phyloP scores from a whole-genome alignment of 306 rosid genomes.

The Vicia faba region DNA sequence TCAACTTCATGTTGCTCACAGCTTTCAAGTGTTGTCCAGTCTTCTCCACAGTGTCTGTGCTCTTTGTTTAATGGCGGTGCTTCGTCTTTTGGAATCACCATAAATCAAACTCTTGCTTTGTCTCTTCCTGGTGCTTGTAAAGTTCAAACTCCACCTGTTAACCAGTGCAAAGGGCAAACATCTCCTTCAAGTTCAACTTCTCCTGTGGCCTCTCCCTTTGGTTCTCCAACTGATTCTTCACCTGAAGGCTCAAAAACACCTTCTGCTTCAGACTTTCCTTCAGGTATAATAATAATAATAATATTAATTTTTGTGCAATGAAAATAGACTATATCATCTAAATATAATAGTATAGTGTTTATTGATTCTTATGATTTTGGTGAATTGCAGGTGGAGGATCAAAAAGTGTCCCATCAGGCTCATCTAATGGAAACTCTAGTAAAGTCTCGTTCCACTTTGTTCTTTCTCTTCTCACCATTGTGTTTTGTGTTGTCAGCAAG shows the following conservation, averaged over 20 bases:
- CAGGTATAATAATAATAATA: slow-evolving; percentile 39
- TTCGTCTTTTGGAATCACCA: slow-evolving; percentile 53
- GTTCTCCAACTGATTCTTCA: slow-evolving; percentile 50
- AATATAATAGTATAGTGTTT: background rate
- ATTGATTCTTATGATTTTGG: slow-evolving; percentile 5
- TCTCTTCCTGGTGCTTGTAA: slow-evolving; percentile 67
- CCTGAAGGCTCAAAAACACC: slow-evolving; percentile 49
- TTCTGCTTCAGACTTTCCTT: slow-evolving; percentile 53
- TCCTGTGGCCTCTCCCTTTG: slow-evolving; percentile 48
- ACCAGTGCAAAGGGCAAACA: slow-evolving; percentile 55
- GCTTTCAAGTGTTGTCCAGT: slow-evolving; percentile 60
- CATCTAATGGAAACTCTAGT: slow-evolving; percentile 50
- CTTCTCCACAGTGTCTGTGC: slow-evolving; percentile 79
- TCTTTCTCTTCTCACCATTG: slow-evolving; percentile 44
- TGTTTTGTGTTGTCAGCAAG: slow-evolving; percentile 38
- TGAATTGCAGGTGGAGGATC: slow-evolving; percentile 52
- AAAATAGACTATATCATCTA: background rate
- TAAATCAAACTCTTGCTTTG: slow-evolving; percentile 65
- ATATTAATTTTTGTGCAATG: background rate
- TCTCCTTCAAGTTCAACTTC: slow-evolving; percentile 40
- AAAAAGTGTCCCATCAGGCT: slow-evolving; percentile 55
- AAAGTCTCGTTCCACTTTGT: slow-evolving; percentile 40
- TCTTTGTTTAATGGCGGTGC: slow-evolving; percentile 58
- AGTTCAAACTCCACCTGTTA: slow-evolving; percentile 64
- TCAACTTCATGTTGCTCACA: slow-evolving; percentile 71